These are phyloP conservation scores for Schizochytrium sp. DNA, from an alignment of 108 stramenopile genomes.

Conservation along the genomic window DNA sequence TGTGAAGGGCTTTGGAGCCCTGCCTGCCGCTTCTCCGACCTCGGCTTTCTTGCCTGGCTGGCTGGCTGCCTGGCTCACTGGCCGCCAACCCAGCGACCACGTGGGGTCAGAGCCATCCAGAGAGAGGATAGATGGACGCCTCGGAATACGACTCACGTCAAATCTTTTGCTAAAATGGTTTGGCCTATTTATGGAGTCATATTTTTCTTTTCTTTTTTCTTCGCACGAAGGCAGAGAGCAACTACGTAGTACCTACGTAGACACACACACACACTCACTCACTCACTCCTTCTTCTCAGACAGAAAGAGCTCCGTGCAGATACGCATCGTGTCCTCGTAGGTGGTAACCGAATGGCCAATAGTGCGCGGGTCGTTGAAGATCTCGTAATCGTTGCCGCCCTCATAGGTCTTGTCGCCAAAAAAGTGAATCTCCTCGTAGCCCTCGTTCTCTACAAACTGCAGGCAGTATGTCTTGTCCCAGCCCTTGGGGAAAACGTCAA, in stretches of 20 bases:
- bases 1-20: no score
- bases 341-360: constrained; percentile 90
- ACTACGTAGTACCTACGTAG: no score
- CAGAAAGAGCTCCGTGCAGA: constrained; percentile 80
- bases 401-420: constrained; percentile 99
- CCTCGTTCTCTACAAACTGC: constrained; percentile 57
- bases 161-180: no score
- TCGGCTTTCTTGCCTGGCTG: no score
- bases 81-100: no score
- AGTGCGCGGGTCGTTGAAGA: constrained; percentile 78
- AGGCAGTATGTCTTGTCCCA: constrained; percentile 99
- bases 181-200: no score
- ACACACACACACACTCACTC: neutral
- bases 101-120: no score
- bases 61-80: no score
- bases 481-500: constrained; percentile 91
- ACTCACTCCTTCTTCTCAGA: neutral
- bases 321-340: constrained; percentile 86
- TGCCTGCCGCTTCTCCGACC: no score
- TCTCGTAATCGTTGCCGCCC: constrained; percentile 98
- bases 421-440: constrained; percentile 97
- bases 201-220: no score
- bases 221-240: neutral
- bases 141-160: no score
- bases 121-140: no score